These are phyloP conservation scores for Auriscalpium microsporum DNA, from an alignment of 768 basidiomycete genomes.

Conservation along the genomic window DNA sequence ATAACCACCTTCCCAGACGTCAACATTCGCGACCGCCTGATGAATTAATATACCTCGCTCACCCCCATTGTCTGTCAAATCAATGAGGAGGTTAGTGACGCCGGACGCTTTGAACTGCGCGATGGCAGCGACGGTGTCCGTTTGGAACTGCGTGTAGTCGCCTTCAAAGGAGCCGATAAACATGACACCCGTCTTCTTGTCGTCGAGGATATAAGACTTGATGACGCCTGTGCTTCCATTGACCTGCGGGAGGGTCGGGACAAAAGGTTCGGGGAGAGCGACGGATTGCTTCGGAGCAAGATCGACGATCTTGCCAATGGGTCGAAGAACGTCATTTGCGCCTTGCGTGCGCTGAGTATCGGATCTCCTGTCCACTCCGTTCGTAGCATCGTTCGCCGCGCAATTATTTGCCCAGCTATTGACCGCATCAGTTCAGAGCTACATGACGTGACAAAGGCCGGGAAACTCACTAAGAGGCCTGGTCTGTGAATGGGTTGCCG, in stretches of 20 bases:
- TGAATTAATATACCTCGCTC: too few relatives aligned
- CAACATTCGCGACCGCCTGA: constrained; percentile 5
- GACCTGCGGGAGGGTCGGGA: constrained; percentile 37
- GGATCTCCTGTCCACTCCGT: constrained; percentile 38
- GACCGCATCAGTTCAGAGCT: neutral
- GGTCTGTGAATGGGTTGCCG: constrained; percentile 43
- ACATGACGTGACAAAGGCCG: neutral
- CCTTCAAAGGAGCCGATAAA: constrained; percentile 51
- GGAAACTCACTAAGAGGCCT: constrained; percentile 38
- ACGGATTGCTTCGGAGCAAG: constrained; percentile 29
- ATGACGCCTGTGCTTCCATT: constrained; percentile 43
- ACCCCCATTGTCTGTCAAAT: constrained; percentile 58
- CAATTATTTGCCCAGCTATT: constrained; percentile 54
- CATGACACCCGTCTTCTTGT: constrained; percentile 53
- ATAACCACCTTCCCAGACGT: constrained; percentile 34
- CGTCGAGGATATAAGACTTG: constrained; percentile 47
- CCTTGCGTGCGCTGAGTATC: neutral
- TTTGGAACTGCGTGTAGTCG: constrained; percentile 44
- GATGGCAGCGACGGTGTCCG: constrained; percentile 39
- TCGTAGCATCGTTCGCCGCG: constrained; percentile 39
- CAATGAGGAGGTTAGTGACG: constrained; percentile 44
- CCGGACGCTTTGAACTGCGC: constrained; percentile 37
- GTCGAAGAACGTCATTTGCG: neutral
- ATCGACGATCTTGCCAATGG: constrained; percentile 31
- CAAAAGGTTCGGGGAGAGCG: constrained; percentile 37